Percentiles rank a stretch among this genome's conserved stretches.
Evolutionary conservation across 2,329 filamentous ascomycete genomes (phyloP).

Genomic region (Alternaria sp.): DNA sequence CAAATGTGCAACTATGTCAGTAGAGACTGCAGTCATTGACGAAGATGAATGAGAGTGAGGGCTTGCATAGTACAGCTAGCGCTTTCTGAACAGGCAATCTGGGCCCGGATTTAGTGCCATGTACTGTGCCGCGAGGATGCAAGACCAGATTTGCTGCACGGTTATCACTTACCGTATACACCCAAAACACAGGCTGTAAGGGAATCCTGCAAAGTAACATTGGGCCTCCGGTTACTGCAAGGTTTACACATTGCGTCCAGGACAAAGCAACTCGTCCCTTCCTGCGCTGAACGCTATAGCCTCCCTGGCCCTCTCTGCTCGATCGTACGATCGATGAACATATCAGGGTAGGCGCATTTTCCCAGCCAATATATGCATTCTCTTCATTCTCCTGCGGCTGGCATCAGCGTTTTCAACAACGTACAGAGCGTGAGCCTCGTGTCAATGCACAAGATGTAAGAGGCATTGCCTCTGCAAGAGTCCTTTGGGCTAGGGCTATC

Average conservation of each 20-base stretch:
- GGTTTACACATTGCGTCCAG: not conserved
- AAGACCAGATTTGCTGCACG: not conserved
- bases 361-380: not conserved
- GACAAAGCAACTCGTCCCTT: not conserved
- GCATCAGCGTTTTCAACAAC: not conserved
- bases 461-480: not conserved
- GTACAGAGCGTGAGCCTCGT: not conserved
- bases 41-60: not conserved
- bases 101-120: not conserved
- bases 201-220: not conserved
- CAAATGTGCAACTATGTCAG: not conserved
- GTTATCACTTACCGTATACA: not conserved
- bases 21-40: not conserved
- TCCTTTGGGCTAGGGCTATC: not conserved
- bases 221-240: not conserved
- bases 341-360: not conserved
- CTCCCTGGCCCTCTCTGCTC: not conserved
- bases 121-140: slow-evolving; percentile 2
- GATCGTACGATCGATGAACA: not conserved
- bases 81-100: not conserved
- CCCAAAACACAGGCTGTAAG: not conserved
- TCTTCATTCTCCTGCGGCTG: not conserved
- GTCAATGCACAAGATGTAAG: not conserved
- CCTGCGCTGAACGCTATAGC: not conserved
- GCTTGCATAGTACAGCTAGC: not conserved